Base-by-base conservation (phyloP, 2,329 filamentous ascomycete species). In the Botrytis paeoniae region DNA sequence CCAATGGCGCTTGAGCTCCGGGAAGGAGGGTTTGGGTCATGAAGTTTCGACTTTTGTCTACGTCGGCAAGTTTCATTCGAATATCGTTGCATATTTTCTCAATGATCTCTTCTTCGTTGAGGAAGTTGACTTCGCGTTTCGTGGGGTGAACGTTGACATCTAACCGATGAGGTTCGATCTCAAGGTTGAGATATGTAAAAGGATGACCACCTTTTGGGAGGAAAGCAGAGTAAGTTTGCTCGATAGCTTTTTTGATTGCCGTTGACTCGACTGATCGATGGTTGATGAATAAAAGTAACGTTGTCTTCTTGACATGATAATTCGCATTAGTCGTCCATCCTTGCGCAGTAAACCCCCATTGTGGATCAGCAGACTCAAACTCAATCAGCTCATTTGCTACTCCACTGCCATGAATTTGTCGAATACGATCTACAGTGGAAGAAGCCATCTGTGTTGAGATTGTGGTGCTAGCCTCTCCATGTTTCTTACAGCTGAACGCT, bases 71-170 rank as follows among this genome's bases (percentile, higher is more conserved):
- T 77, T 92, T 92, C 14, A 89, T 86, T 70, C 93, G 89, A 35
- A 99, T 92, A 70, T 93, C 89, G 74, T 91, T 89, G 83, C 95
- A 98, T 7, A 99, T 90, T 22, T 89, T 88, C 76, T 96, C 93
- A 64, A 96, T 92, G 63, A 99, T 97, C 78, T 99, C 96, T 76
- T 99, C 96, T 81, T 99, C 96, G 75, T 98, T 97, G 35, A 99
- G 86, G 78, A 99, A 98, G 79, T 98, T 96, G 32, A 99, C 96
- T 80, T 99, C 95, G 69, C 94, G 88, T 82, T 99, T 99, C 0
- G 96, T 99, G 0, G 96, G 96, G 81, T 99, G 96, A 0, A 99
- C 92, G 78, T 99, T 99, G 80, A 99, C 97, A 81, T 99, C 96
- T 6, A 99, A 94, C 70, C 95, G 88, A 39, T 92, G 89, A 1